Conservation (phyloP, 1,284 basidiomycete genomes). For the Pisolithus thermaeus region DNA sequence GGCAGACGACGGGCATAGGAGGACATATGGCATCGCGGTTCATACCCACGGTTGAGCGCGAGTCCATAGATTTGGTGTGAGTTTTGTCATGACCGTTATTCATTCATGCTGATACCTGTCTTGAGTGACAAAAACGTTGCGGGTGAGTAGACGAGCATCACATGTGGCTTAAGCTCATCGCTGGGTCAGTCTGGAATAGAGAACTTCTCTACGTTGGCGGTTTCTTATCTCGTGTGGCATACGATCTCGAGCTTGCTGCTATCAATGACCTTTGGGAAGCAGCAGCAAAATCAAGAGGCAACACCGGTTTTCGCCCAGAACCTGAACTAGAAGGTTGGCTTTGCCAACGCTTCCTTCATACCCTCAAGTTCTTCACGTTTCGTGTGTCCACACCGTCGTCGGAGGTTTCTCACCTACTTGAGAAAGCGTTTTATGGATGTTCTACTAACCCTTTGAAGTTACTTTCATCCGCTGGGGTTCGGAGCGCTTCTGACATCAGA, state of each 20-base stretch:
- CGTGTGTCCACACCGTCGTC: slow-evolving; percentile 81
- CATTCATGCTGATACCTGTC: slow-evolving; percentile 5
- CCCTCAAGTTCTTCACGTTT: slow-evolving; percentile 88
- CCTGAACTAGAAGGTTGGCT: slow-evolving; percentile 47
- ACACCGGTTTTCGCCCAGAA: slow-evolving; percentile 24
- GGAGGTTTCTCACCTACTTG: slow-evolving; percentile 76
- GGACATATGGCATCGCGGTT: slow-evolving; percentile 91
- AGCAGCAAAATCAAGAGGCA: slow-evolving; percentile 29
- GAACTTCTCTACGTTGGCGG: slow-evolving; percentile 85
- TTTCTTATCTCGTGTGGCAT: slow-evolving; percentile 76
- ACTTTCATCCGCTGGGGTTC: slow-evolving; percentile 77
- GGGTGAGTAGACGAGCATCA: slow-evolving; percentile 35
- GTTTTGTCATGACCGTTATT: slow-evolving; percentile 19
- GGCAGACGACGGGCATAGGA: slow-evolving; percentile 90
- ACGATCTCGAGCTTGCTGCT: slow-evolving; percentile 76
- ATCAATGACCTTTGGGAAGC: slow-evolving; percentile 54
- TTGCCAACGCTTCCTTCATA: slow-evolving; percentile 69
- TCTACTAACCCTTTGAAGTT: slow-evolving; percentile 55
- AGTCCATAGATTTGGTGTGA: slow-evolving; percentile 86
- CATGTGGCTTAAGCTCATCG: neutral
- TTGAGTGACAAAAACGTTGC: slow-evolving; percentile 71
- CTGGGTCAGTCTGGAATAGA: slow-evolving; percentile 71
- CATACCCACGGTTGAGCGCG: slow-evolving; percentile 96
- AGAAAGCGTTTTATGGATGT: slow-evolving; percentile 80
- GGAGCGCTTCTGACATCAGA: slow-evolving; percentile 66